Evolutionary conservation across 257 asterid genomes (phyloP).

Genomic region (Capsicum pubescens): DNA sequence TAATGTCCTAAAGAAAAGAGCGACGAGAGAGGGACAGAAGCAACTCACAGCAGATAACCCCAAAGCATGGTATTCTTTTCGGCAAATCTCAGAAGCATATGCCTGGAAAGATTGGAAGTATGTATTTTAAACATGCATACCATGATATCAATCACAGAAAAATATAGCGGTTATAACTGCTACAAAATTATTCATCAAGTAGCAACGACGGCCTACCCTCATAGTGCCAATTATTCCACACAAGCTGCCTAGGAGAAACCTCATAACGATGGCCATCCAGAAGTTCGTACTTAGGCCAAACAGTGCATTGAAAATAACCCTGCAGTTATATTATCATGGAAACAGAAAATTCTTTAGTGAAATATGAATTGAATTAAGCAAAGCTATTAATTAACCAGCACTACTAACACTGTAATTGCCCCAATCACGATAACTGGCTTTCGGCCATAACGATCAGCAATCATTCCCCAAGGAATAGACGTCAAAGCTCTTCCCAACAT

Average conservation of each 20-base stretch:
- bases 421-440: slow-evolving; percentile 69
- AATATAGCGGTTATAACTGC: neutral
- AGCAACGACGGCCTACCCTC: slow-evolving; percentile 46
- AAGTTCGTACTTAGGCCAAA: slow-evolving; percentile 74
- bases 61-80: slow-evolving; percentile 69
- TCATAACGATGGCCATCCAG: slow-evolving; percentile 75
- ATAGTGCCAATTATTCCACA: slow-evolving; percentile 79
- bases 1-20: neutral
- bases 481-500: slow-evolving; percentile 80
- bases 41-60: slow-evolving; percentile 72
- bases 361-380: neutral
- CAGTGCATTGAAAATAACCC: slow-evolving; percentile 77
- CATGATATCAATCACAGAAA: neutral
- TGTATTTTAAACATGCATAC: neutral
- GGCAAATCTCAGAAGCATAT: slow-evolving; percentile 75
- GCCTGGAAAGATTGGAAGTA: slow-evolving; percentile 51
- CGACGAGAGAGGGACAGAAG: slow-evolving; percentile 8
- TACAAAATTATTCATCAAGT: neutral
- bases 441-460: slow-evolving; percentile 76
- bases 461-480: slow-evolving; percentile 65
- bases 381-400: neutral
- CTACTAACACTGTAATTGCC: slow-evolving; percentile 55
- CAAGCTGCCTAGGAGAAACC: slow-evolving; percentile 79
- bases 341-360: slow-evolving; percentile 14
- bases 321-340: slow-evolving; percentile 36